Evolutionary conservation across 2,329 filamentous ascomycete genomes (phyloP).

Genomic region (Aspergillus fijiensis): DNA sequence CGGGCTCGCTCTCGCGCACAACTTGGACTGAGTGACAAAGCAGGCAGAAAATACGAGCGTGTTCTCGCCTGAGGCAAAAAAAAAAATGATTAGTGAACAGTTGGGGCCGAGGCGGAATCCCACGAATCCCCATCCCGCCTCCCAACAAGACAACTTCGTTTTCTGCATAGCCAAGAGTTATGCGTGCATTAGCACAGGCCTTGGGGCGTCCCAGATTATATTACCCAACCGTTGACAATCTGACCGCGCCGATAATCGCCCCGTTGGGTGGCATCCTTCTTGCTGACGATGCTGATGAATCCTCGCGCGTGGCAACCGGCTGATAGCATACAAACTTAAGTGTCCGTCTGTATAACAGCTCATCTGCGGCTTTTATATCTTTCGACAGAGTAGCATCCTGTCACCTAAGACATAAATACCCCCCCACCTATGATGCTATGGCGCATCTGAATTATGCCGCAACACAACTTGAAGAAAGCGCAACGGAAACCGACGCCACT

Average conservation of each 20-base stretch:
- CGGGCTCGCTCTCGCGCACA: not conserved
- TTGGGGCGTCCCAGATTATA: not conserved
- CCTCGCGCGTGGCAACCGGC: not conserved
- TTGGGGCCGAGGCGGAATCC: slow-evolving; percentile 9
- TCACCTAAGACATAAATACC: not conserved
- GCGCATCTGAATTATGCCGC: not conserved
- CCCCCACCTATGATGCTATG: not conserved
- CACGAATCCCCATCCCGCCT: not conserved
- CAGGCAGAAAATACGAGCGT: not conserved
- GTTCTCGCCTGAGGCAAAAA: not conserved
- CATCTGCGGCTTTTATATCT: not conserved
- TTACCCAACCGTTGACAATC: not conserved
- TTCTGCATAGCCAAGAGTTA: not conserved
- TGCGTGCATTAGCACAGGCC: not conserved
- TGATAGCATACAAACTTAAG: not conserved
- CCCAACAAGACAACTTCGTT: not conserved
- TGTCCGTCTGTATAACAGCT: not conserved
- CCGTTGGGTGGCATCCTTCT: not conserved
- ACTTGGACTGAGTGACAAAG: not conserved
- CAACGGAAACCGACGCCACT: slow-evolving; percentile 6
- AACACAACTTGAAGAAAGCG: not conserved
- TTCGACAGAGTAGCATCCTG: not conserved
- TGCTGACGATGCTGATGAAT: not conserved
- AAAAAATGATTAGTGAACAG: slow-evolving; percentile 14
- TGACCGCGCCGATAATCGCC: not conserved